Evolutionary conservation across 805 yeast genomes (phyloP), one percentile per base, ranked within the genome.

Genomic region (Phaffomyces antillensis): DNA sequence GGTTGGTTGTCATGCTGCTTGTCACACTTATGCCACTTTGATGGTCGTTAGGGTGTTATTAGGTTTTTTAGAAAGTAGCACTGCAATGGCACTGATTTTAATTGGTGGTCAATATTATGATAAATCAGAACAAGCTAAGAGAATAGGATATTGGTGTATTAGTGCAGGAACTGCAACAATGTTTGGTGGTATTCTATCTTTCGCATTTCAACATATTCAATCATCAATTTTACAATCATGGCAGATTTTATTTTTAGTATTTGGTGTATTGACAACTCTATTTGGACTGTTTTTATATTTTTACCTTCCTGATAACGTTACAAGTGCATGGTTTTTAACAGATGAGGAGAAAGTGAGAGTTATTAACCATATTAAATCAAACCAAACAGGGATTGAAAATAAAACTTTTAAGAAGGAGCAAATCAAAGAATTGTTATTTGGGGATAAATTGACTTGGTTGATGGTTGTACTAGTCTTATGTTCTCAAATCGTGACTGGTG

Each of bases 101-200:
- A 67, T 80, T 37, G 72, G 78, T 43, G 75, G 81, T 12, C 76
- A 76, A 80, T 81, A 77, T 64, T 81, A 77, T 59, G 70, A 72
- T 28, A 70, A 70, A 44, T 57, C 68, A 6, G 79, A 76, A 52
- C 81, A 75, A 54, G 65, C 72, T n/a, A 61, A 66, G 25, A 63
- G 80, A 52, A 75, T 75, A 48, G 79, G 79, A 5, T 67, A 65
- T 39, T 74, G 78, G 76, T 72, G 77, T 5, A 63, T 71, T n/a
- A 75, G 71, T 58, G 74, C 79, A 1, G 82, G 83, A 24, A 60
- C 65, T 8, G 75, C 69, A 20, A 67, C 65, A 31, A 62, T 71
- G n/a, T 51, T 69, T 33, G 76, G 76, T 43, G 73, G 74, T 7
- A 45, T 70, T 13, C 54, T 70, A 16, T 68, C 75, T 0, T 76